Evolutionary conservation across 108 stramenopile species (phyloP).

Genomic region (Fragilariopsis cylindrus): DNA sequence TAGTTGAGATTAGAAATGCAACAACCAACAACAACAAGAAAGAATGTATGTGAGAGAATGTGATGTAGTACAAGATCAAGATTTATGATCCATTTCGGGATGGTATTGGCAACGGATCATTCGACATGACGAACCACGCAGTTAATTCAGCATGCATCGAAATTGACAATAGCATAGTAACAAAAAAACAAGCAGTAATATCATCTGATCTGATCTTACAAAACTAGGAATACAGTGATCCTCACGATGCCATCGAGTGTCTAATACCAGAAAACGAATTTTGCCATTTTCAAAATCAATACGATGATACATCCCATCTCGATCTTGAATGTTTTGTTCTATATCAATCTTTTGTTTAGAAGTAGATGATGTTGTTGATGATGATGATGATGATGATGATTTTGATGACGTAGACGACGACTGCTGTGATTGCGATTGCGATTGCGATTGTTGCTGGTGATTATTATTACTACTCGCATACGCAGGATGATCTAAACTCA

Average conservation of each 20-base stretch:
- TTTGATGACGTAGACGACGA: too few species aligned
- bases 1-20: background rate
- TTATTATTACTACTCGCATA: background rate
- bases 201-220: background rate
- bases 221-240: constrained; percentile 75
- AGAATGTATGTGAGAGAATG: background rate
- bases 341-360: background rate
- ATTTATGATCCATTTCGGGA: too few species aligned
- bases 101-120: too few species aligned
- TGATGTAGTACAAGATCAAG: background rate
- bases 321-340: background rate
- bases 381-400: too few species aligned
- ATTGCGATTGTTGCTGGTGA: background rate
- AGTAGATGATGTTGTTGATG: too few species aligned
- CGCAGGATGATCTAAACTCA: constrained; percentile 29
- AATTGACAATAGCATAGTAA: too few species aligned
- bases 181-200: too few species aligned
- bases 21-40: background rate
- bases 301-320: constrained; percentile 66
- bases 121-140: too few species aligned
- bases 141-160: too few species aligned
- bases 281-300: constrained; percentile 43
- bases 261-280: constrained; percentile 75
- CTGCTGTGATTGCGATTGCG: too few species aligned
- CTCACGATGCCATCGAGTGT: constrained; percentile 80